Evolutionary conservation across 495 filamentous ascomycete species (phyloP).

Genomic region (Neurospora africana): DNA sequence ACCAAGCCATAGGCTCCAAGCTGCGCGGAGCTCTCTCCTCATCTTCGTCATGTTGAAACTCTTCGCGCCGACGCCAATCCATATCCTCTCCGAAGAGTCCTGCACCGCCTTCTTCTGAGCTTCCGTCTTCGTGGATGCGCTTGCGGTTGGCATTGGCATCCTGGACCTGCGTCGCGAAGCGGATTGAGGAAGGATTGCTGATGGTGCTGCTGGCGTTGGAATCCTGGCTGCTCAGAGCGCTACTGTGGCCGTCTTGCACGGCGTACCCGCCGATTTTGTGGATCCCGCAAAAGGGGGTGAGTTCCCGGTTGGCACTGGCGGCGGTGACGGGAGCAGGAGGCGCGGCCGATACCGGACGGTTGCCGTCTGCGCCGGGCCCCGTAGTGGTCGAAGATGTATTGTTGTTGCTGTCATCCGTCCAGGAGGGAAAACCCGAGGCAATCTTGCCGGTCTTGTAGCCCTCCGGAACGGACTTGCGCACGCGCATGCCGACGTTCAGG

Average conservation of each 20-base stretch:
- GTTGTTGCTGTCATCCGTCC: constrained; percentile 22
- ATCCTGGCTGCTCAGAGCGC: constrained; percentile 31
- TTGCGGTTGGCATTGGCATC: constrained; percentile 22
- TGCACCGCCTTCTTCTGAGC: constrained; percentile 17
- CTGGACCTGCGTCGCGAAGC: neutral
- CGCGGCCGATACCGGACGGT: neutral
- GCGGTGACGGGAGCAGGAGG: neutral
- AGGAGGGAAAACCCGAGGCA: constrained; percentile 35
- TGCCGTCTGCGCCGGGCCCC: neutral
- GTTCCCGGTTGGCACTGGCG: constrained; percentile 31
- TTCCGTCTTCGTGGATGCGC: constrained; percentile 22
- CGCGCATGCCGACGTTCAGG: constrained; percentile 80
- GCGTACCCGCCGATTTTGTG: constrained; percentile 50
- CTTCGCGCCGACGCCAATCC: constrained; percentile 14
- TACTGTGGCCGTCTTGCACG: constrained; percentile 25
- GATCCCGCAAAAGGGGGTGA: constrained; percentile 69
- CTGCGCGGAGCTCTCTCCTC: constrained; percentile 30
- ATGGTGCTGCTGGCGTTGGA: constrained; percentile 18
- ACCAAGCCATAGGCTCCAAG: constrained; percentile 15
- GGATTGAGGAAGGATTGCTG: constrained; percentile 1
- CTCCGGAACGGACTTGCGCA: constrained; percentile 83
- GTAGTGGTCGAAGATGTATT: neutral
- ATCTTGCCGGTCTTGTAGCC: constrained; percentile 70
- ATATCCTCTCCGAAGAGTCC: neutral
- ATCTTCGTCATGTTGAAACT: constrained; percentile 14